phyloP scores from a whole-genome alignment of 2,329 filamentous ascomycete genomes.

The Fusarium odoratissimum region DNA sequence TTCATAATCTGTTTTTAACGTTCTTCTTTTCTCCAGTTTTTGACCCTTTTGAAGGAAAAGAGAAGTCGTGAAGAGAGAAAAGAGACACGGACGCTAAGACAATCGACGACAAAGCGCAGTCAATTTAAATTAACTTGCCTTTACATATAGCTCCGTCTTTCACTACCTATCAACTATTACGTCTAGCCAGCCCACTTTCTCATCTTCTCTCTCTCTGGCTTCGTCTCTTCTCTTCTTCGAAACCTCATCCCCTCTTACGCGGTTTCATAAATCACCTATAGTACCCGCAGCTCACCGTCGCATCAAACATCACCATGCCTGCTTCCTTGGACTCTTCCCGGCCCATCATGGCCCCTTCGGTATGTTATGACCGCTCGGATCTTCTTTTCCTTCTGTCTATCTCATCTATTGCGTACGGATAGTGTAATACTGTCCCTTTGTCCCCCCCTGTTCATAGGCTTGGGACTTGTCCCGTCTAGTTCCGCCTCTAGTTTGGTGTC shows the following conservation, averaged over 20 bases:
- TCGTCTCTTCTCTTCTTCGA: conserved; percentile 15
- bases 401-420: not conserved
- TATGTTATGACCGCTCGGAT: conserved; percentile 56
- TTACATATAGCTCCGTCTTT: conserved; percentile 19
- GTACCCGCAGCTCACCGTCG: conserved; percentile 35
- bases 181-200: conserved; percentile 22
- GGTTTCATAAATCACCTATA: conserved; percentile 22
- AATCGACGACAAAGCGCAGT: conserved; percentile 16
- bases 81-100: not conserved
- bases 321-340: conserved; percentile 69
- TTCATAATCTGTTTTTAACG: not conserved
- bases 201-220: not conserved
- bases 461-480: conserved; percentile 22
- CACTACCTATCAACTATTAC: conserved; percentile 15
- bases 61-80: not conserved
- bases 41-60: not conserved
- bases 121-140: conserved; percentile 20
- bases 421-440: not conserved
- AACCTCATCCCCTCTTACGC: conserved; percentile 16
- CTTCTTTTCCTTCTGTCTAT: conserved; percentile 13
- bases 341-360: conserved; percentile 72
- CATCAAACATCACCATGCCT: conserved; percentile 58
- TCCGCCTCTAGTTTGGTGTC: conserved; percentile 27
- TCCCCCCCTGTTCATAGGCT: conserved; percentile 14
- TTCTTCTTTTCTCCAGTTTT: not conserved